Percentiles rank a stretch among this genome's conserved stretches.
These are phyloP conservation scores for Forsythia suspensa DNA, from an alignment of 257 asterid genomes.

Conservation along the genomic window DNA sequence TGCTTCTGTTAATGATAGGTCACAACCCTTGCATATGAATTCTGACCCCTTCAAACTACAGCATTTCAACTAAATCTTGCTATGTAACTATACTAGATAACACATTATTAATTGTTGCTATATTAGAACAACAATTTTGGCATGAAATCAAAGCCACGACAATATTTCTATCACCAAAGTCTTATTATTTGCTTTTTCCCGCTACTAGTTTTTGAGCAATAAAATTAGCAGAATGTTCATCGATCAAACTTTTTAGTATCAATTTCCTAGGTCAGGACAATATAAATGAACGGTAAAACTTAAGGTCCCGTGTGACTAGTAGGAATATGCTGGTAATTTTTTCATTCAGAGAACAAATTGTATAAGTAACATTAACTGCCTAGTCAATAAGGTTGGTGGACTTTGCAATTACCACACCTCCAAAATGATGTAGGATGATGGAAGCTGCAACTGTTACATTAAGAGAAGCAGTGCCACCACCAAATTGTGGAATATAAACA, in stretches of 20 bases:
- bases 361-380: neutral
- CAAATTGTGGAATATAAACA: conserved; percentile 94
- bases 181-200: neutral
- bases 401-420: conserved; percentile 46
- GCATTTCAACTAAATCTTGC: neutral
- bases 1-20: neutral
- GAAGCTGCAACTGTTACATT: conserved; percentile 97
- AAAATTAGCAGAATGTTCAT: neutral
- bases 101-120: neutral
- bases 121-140: neutral
- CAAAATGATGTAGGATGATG: conserved; percentile 88
- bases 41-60: neutral
- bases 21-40: neutral
- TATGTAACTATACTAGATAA: neutral
- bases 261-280: neutral
- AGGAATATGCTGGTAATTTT: neutral
- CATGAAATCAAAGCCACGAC: neutral
- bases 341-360: neutral
- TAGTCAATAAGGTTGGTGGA: neutral
- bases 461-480: conserved; percentile 92
- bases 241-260: neutral
- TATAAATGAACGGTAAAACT: neutral
- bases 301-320: neutral
- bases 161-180: neutral
- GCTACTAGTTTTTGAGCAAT: neutral